Evolutionary conservation across 345 rosid genomes (phyloP), one percentile per base, ranked within the genome.

Genomic region (Bruguiera parviflora): DNA sequence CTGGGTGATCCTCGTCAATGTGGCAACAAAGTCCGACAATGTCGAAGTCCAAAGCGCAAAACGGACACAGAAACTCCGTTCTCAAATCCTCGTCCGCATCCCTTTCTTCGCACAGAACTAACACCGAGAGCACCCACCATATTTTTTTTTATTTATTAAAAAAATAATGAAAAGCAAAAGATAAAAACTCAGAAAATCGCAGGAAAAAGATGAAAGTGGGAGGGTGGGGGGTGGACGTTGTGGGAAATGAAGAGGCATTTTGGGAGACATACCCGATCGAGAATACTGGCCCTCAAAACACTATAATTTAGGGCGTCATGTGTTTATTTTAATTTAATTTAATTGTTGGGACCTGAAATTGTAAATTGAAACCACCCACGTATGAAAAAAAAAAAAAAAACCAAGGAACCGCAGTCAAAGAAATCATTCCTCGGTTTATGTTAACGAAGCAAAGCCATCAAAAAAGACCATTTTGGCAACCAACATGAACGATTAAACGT

Each of bases 11-110:
- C 72, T 92, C 96, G 25, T 92, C 98, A 68, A 88, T 79, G 73
- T 92, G 96, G 71, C 94, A 92, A 82, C 86, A 89, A 21, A 92
- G 94, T 9, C 92, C 98, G 52, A 92, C 89, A 72, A 88, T 83
- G 69, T 92, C 94, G 70, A 89, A 92, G 73, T 85, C 91, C 72
- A 89, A 94, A 5, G 85, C 88, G 20, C 96, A 92, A 64, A 89
- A 92, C 1, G 98, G 94, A 46, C 98, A 92, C 16, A 85, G 53
- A 75, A 79, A 86, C 85, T 88, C 87, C 4, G 84, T 81, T 66
- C 82, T 83, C 72, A 74, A 80, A 68, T 89, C 94, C 21, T 86
- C 92, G n/a, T 88, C 96, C 53, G 39, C 89, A 6, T 85, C 89
- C 9, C 72, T 67, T 53, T 85, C 96, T 21, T 88, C 90, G 29